A percentile compares a stretch with the other conserved stretches of the same genome.
Evolutionary conservation across 306 rosid species (phyloP).

Genomic region (Vigna hirtella): DNA sequence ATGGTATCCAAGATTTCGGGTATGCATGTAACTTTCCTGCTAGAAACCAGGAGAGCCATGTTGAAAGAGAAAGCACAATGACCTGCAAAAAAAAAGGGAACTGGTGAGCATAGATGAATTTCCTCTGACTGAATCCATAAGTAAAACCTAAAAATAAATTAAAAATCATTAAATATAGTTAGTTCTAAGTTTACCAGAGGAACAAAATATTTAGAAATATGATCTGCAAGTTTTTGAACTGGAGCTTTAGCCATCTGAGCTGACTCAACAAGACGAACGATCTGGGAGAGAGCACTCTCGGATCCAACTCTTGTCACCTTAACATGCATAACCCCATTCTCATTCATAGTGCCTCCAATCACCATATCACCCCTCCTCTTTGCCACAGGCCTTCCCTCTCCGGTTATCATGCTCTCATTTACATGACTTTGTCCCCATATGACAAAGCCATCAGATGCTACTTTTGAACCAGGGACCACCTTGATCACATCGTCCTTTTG

Average conservation of each 20-base stretch:
- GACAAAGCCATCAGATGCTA: slow-evolving; percentile 78
- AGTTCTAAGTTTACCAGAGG: slow-evolving; percentile 59
- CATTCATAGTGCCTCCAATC: slow-evolving; percentile 86
- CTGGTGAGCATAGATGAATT: not conserved
- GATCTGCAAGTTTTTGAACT: slow-evolving; percentile 82
- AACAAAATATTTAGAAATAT: slow-evolving; percentile 82
- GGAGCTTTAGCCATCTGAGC: slow-evolving; percentile 98
- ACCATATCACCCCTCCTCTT: slow-evolving; percentile 71
- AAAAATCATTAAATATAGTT: not conserved
- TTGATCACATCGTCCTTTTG: slow-evolving; percentile 79
- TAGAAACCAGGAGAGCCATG: slow-evolving; percentile 81
- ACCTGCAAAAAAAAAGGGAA: slow-evolving; percentile 53
- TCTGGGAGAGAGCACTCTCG: slow-evolving; percentile 83
- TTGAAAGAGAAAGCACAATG: slow-evolving; percentile 65
- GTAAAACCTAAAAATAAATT: not conserved
- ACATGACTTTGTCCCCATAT: slow-evolving; percentile 78
- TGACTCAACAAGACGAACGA: slow-evolving; percentile 86
- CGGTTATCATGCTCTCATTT: slow-evolving; percentile 93
- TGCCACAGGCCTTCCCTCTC: slow-evolving; percentile 69
- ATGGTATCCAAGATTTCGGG: slow-evolving; percentile 81
- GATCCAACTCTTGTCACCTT: slow-evolving; percentile 87
- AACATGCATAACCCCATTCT: slow-evolving; percentile 80
- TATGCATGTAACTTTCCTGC: slow-evolving; percentile 70
- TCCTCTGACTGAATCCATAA: not conserved
- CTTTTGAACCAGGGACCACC: slow-evolving; percentile 73